Base-by-base conservation (phyloP, 495 filamentous ascomycete genomes). In the Podospora bellae-mahoneyi region DNA sequence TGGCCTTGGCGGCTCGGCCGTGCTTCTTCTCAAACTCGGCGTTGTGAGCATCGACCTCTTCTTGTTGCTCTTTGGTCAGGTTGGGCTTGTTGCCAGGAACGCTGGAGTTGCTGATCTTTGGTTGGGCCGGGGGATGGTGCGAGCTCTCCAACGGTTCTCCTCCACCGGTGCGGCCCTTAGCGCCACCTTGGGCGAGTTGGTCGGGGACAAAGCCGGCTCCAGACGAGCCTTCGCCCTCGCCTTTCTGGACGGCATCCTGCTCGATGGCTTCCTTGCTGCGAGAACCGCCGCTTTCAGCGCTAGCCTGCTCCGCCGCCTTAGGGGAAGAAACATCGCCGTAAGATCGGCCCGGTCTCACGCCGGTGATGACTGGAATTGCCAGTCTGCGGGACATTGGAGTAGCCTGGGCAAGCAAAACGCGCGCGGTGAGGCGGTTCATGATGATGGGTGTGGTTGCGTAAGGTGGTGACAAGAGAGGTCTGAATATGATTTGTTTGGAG, bases 1-100 rank as follows among this genome's bases (percentile, higher is more conserved):
- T 65, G 0, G 80, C 81, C 19, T 65, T 19, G 6, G 75, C 60
- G 18, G 79, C 83, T 64, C 68, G 73, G 58, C 80, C 83, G 58
- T 84, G 79, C 60, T 82, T 80, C 59, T 77, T 67, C 69, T 85
- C 83, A 76, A 85, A 86, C 16, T 84, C 82, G 30, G 56, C 54
- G 64, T 86, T 86, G 75, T 85, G 83, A 73, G 74, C 68, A 66
- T 84, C 80, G 64, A 85, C 83, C 73, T 86, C 83, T 65, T 73
- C 75, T 72, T 83, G 73, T 74, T 85, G 79, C 66, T 80, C 82
- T 48, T 80, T 65, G 56, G 72, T 80, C 71, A 83, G 70, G 10
- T 78, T 74, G n/a, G 73, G 62, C 18, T 75, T 71, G 10, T 66
- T 60, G 1, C 75, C 80, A 5, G 78, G 78, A 1, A 79, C 71